Evolutionary conservation across 805 yeast genomes (phyloP), one percentile per base, ranked within the genome.

Genomic region (Saccharomyces kudriavzevii): DNA sequence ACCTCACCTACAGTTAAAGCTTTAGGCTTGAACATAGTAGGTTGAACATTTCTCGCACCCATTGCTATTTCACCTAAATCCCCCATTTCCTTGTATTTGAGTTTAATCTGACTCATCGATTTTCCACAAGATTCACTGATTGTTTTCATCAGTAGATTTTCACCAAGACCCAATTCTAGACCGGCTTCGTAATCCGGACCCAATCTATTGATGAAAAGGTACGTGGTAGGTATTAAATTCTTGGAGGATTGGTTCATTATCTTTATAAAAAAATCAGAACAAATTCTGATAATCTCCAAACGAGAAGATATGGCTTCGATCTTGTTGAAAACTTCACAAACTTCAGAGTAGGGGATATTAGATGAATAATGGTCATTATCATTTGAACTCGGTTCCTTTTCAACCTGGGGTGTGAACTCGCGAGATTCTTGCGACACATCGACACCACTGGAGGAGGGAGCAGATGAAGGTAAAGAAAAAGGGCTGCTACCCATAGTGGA

Each of bases 111-210:
- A 2, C 82, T 73, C 0, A 81, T 60, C 0, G 91, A 78, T 52
- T 96, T 77, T 1, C 99, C 99, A 17, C 96, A 91, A 49, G 96
- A 82, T 64, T 88, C 96, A 35, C 90, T 83, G 45, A 94, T 81
- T 0, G 98, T 94, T 64, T 91, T 94, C 63, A 91, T 82, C 27
- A 94, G 73, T 10, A 94, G 67, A 2, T 95, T 83, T 68, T 94
- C 99, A 17, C 99, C 99, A 2, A 94, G 76, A 0, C 99, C 99
- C 26, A 94, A 74, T 65, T 94, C 99, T 54, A 92, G 73, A 29
- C 95, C 97, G 4, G 69, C 68, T 65, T 89, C 96, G 65, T 94
- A 94, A 67, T 94, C 99, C 0, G 99, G 99, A 0, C 97, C 97
- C 9, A 91, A 72, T 56, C 92, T 75, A 67, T 92, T 92, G 66